phyloP scores from a whole-genome alignment of 495 filamentous ascomycete species.

The Penicillium antarcticum region DNA sequence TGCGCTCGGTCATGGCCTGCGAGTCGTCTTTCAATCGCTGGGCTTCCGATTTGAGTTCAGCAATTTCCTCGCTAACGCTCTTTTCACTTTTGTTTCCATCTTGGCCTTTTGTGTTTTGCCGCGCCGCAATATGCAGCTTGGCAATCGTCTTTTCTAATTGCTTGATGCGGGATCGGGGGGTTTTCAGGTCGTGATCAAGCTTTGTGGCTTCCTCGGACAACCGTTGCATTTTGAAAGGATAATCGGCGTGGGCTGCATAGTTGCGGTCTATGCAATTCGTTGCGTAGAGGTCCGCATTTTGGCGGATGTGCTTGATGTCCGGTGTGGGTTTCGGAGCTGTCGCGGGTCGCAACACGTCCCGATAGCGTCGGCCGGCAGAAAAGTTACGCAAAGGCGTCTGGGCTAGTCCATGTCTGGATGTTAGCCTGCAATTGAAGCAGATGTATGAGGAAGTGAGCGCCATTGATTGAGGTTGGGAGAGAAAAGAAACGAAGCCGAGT shows the following conservation, averaged over 20 bases:
- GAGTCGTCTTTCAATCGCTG: constrained; percentile 66
- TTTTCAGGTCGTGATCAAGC: constrained; percentile 37
- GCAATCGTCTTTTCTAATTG: constrained; percentile 41
- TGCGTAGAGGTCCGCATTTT: constrained; percentile 71
- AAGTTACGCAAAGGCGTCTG: constrained; percentile 25
- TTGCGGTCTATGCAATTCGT: constrained; percentile 84
- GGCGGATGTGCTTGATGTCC: constrained; percentile 85
- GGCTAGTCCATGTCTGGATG: constrained; percentile 2
- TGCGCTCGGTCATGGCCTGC: constrained; percentile 53
- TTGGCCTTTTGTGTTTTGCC: constrained; percentile 13
- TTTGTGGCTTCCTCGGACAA: constrained; percentile 65
- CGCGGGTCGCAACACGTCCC: constrained; percentile 50
- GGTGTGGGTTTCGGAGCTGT: constrained; percentile 77
- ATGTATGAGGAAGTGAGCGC: constrained; percentile 29
- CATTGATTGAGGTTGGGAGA: constrained; percentile 17
- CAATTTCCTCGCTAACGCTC: constrained; percentile 13
- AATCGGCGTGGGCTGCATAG: constrained; percentile 62
- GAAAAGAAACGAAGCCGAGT: constrained; percentile 3
- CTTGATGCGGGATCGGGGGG: constrained; percentile 37
- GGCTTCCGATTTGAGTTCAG: constrained; percentile 57
- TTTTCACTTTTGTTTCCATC: constrained; percentile 4
- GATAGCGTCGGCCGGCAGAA: constrained; percentile 22
- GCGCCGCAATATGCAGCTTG: constrained; percentile 26
- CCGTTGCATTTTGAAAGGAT: constrained; percentile 65
- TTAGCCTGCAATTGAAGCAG: constrained; percentile 37